Conservation (phyloP, 225 moss, liverwort and hornwort genomes). For the Anthoceros angustus region DNA sequence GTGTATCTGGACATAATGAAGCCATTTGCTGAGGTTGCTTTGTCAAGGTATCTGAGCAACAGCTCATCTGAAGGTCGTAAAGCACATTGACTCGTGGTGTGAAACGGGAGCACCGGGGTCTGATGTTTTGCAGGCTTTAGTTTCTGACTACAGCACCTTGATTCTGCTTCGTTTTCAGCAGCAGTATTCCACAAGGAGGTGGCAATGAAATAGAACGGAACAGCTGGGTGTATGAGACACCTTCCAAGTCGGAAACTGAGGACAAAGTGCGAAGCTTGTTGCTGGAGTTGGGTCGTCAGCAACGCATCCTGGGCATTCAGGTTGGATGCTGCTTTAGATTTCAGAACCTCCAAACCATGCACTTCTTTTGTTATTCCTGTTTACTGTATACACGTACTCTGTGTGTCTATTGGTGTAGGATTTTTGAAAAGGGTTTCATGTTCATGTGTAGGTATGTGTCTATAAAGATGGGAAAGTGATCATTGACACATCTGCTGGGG, state of each 20-base stretch:
- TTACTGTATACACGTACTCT: not conserved
- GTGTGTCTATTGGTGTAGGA: constrained; percentile 1
- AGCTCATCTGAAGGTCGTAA: not conserved
- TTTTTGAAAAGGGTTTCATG: not conserved
- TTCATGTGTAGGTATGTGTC: constrained; percentile 58
- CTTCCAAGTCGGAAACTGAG: constrained; percentile 49
- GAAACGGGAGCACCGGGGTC: not conserved
- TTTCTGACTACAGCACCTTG: constrained; percentile 4
- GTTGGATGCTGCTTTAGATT: constrained; percentile 19
- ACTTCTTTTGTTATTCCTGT: not conserved
- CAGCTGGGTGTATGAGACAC: constrained; percentile 51
- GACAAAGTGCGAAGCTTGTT: constrained; percentile 52
- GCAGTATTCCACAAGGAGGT: constrained; percentile 52
- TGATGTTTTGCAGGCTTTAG: not conserved
- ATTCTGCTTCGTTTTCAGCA: constrained; percentile 20
- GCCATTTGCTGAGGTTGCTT: constrained; percentile 80
- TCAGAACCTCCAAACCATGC: not conserved
- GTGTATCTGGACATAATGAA: constrained; percentile 95
- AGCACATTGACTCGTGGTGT: not conserved
- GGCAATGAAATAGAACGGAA: constrained; percentile 41
- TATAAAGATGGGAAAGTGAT: constrained; percentile 80
- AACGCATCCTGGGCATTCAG: constrained; percentile 79
- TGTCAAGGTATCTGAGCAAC: constrained; percentile 40
- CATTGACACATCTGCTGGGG: constrained; percentile 78
- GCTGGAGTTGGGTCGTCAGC: constrained; percentile 37